Evolutionary conservation across 306 rosid genomes (phyloP), one percentile per base, ranked within the genome.

Genomic region (Bauhinia variegata): DNA sequence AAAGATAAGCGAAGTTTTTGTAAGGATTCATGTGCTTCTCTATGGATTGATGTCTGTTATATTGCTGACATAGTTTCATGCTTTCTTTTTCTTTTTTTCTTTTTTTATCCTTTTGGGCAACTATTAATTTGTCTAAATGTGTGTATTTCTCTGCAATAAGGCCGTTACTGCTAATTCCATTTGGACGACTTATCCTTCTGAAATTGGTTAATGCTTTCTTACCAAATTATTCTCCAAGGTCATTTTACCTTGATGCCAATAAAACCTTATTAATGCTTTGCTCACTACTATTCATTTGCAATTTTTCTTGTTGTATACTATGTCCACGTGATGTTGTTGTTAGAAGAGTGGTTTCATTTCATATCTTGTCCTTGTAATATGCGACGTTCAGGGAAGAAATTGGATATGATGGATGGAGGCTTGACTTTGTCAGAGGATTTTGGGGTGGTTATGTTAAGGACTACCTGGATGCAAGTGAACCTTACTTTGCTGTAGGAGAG

Each of bases 371-470:
- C 58, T 48, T 17, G 41, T 43, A 44, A 30, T 46, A 32, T 14
- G 67, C 79, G 71, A 50, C 41, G 12, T 54, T 54, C 87, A 91
- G 97, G 84, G 36, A 91, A 33, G 97, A 91, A 78, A 71, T 91
- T 65, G 97, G 97, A 41, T 91, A 88, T 73, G 96, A 88, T 70
- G 97, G 97, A 46, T 91, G 97, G 97, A 86, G 97, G 81, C 95
- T 91, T 68, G 97, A 91, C 81, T 91, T 88, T 85, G 97, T 57
- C 19, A 83, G 96, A 78, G 99, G 99, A 58, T 95, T 95, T 83
- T 95, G 99, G 99, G 99, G 99, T 67, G 99, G 99, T 67, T 95
- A 95, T 75, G 89, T 95, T 49, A 91, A 85, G 84, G 96, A 95
- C 79, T 95, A 95, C 81, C 16, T 95, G 41, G 88, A 88, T 34